Evolutionary conservation across 2,329 filamentous ascomycete genomes (phyloP), one percentile per base, ranked within the genome.

Genomic region (Aspergillus tamarii): DNA sequence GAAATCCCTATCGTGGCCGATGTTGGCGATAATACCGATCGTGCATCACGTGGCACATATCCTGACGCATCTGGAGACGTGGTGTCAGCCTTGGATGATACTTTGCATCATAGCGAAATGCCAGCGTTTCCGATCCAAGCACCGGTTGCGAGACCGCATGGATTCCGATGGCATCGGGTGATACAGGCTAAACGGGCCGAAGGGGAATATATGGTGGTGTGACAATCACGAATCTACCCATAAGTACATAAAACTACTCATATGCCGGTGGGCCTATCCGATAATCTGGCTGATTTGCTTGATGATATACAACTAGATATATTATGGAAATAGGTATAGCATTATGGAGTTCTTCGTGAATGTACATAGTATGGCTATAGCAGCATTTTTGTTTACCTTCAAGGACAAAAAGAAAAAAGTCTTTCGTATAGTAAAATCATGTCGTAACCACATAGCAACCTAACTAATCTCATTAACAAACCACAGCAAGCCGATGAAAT

Each of bases 181-280:
- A 79, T 79, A 77, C 73, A 75, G 60, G 69, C 71, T 26, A 78
- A 78, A 65, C 72, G 73, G 30, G 75, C 73, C 19, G 72, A 74
- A 56, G 77, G 76, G 19, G 77, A 79, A 56, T 79, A 79, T 61
- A 78, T 79, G 68, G 77, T 78, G 28, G 76, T 77, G 54, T 79
- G 67, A 70, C 21, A 45, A 45, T 23, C 43, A 64, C 52, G 53
- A 30, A 36, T 52, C 10, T 30, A 26, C n/a, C 52, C 19, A 34
- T 23, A n/a, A 14, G 11, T 55, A 26, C 52, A 36, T 39, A 23
- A 46, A 19, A 19, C 21, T 46, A 34, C 30, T 32, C 26, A 41
- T 28, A 26, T 12, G 14, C 32, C 52, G 41, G 52, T 9, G 12
- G 32, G 7, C 32, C 52, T 39, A 41, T 26, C 26, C 16, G n/a